These are phyloP conservation scores for Taiwanofungus camphoratus DNA, from an alignment of 1,284 basidiomycete species.

Conservation along the genomic window DNA sequence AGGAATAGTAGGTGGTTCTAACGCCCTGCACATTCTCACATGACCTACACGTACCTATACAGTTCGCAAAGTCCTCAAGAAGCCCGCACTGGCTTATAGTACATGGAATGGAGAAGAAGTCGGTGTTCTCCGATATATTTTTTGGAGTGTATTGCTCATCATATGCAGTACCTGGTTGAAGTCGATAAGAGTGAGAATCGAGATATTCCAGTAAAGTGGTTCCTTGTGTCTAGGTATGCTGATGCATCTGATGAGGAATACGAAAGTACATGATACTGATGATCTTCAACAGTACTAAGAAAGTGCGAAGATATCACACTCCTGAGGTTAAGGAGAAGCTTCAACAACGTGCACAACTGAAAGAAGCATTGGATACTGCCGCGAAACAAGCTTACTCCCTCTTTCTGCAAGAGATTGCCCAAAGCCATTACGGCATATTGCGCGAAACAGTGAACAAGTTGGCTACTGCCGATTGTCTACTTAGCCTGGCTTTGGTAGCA, in stretches of 20 bases:
- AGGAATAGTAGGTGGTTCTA: slow-evolving; percentile 46
- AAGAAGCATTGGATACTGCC: slow-evolving; percentile 70
- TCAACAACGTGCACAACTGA: slow-evolving; percentile 71
- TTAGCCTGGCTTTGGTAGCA: slow-evolving; percentile 66
- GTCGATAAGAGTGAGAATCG: slow-evolving; percentile 69
- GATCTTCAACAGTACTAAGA: slow-evolving; percentile 57
- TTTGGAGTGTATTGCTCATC: neutral
- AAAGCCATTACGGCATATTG: slow-evolving; percentile 63
- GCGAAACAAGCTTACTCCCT: slow-evolving; percentile 59
- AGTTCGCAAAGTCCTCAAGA: slow-evolving; percentile 73
- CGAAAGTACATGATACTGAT: neutral
- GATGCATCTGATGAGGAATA: no score
- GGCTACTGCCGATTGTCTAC: slow-evolving; percentile 75
- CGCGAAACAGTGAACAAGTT: slow-evolving; percentile 74
- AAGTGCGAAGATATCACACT: slow-evolving; percentile 75
- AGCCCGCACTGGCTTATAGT: slow-evolving; percentile 75
- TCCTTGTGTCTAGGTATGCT: slow-evolving; percentile 64
- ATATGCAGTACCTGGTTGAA: slow-evolving; percentile 67
- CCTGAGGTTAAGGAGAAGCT: slow-evolving; percentile 65
- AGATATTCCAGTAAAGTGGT: slow-evolving; percentile 75
- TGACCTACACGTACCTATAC: neutral
- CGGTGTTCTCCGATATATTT: slow-evolving; percentile 17
- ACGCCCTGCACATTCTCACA: neutral
- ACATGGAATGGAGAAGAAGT: slow-evolving; percentile 71
- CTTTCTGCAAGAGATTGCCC: slow-evolving; percentile 68